A percentile compares a stretch with the other conserved stretches of the same genome.
Conservation (phyloP, 169 alveolate genomes). For the Plasmodium reichenowi region DNA sequence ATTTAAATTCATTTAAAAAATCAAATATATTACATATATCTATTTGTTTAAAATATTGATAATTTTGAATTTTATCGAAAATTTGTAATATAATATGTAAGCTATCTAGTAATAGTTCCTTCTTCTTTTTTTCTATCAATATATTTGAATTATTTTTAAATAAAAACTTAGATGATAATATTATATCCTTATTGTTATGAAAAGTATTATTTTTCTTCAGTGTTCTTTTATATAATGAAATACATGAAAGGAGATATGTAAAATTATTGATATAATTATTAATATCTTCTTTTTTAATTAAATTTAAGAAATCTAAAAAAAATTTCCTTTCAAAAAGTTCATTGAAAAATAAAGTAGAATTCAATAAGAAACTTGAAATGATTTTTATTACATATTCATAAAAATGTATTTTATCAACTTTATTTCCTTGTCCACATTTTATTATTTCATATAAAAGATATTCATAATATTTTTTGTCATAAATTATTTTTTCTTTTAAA, state of each 20-base stretch:
- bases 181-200: no score
- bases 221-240: constrained; percentile 60
- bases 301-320: constrained; percentile 38
- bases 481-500: constrained; percentile 18
- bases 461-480: constrained; percentile 43
- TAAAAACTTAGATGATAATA: background rate
- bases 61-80: constrained; percentile 31
- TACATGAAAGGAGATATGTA: constrained; percentile 73
- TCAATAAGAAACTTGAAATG: constrained; percentile 32
- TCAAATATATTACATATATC: constrained; percentile 75
- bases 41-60: constrained; percentile 21
- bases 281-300: constrained; percentile 41
- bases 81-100: constrained; percentile 36
- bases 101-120: constrained; percentile 17
- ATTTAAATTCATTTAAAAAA: constrained; percentile 71
- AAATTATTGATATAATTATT: constrained; percentile 35
- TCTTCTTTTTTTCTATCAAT: constrained; percentile 7
- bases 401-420: constrained; percentile 24
- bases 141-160: background rate
- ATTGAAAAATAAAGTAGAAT: constrained; percentile 20
- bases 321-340: constrained; percentile 32
- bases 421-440: constrained; percentile 21
- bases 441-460: constrained; percentile 39
- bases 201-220: constrained; percentile 26
- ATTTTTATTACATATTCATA: constrained; percentile 49